A percentile compares a stretch with the other conserved stretches of the same genome.
phyloP scores from a whole-genome alignment of 1,284 basidiomycete species.

The Thecaphora frezii region DNA sequence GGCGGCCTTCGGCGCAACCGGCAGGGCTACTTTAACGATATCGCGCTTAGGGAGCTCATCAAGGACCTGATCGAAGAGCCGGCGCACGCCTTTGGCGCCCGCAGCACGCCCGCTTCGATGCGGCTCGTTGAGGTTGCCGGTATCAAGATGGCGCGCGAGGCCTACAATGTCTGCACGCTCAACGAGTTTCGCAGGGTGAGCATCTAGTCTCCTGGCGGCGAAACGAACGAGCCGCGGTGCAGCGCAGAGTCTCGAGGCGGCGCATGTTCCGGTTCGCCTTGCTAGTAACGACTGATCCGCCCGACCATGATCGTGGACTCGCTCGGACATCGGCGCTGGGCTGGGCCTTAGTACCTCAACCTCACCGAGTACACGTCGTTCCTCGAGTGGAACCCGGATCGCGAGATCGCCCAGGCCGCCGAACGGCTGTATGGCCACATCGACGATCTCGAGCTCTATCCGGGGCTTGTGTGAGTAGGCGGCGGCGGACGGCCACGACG shows the following conservation, averaged over 20 bases:
- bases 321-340: background rate
- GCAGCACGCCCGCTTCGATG: slow-evolving; percentile 73
- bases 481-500: background rate
- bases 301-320: too few species aligned
- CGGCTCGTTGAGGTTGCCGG: slow-evolving; percentile 77
- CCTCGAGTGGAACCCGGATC: slow-evolving; percentile 77
- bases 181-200: slow-evolving; percentile 73
- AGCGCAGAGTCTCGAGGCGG: too few species aligned
- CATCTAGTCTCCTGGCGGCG: too few species aligned
- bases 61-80: slow-evolving; percentile 63
- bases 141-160: slow-evolving; percentile 70
- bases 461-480: slow-evolving; percentile 17
- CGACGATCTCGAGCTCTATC: slow-evolving; percentile 75
- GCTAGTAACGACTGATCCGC: too few species aligned
- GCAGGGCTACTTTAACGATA: slow-evolving; percentile 70
- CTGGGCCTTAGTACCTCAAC: background rate
- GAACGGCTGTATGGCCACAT: slow-evolving; percentile 65
- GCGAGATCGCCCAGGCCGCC: slow-evolving; percentile 71
- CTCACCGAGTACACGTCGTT: slow-evolving; percentile 67
- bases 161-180: slow-evolving; percentile 76
- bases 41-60: slow-evolving; percentile 66
- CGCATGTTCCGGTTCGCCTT: too few species aligned
- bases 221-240: too few species aligned
- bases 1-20: slow-evolving; percentile 67
- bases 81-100: slow-evolving; percentile 75